These are phyloP conservation scores for Cercospora sp. DNA, from an alignment of 2,329 filamentous ascomycete genomes.

Conservation along the genomic window DNA sequence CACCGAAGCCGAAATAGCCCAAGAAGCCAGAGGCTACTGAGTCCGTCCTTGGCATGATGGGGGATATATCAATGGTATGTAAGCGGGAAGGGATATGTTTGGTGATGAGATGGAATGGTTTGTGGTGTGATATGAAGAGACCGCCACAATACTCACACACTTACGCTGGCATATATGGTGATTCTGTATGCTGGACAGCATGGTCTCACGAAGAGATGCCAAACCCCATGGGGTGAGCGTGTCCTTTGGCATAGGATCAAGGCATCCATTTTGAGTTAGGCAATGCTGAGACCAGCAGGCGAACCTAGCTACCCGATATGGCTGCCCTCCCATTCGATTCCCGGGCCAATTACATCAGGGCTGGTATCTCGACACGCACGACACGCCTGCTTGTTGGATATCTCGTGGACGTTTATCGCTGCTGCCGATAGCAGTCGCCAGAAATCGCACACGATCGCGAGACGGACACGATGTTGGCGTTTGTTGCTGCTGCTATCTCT, in stretches of 20 bases:
- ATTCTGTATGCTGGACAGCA: slow-evolving; percentile 3
- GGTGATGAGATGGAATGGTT: background rate
- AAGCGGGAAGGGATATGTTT: background rate
- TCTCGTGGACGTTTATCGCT: background rate
- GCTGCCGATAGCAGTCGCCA: slow-evolving; percentile 12
- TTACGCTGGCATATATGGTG: slow-evolving; percentile 20
- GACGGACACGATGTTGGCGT: background rate
- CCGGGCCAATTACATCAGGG: slow-evolving; percentile 6
- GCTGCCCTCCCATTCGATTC: background rate
- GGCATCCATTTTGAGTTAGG: slow-evolving; percentile 12
- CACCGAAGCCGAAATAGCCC: slow-evolving; percentile 43
- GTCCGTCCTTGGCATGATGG: slow-evolving; percentile 15
- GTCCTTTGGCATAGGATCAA: slow-evolving; percentile 15
- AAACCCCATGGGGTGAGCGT: slow-evolving; percentile 22
- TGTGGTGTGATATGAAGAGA: slow-evolving; percentile 3
- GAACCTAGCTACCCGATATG: slow-evolving; percentile 18
- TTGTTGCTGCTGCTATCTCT: slow-evolving; percentile 2
- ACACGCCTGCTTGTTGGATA: background rate
- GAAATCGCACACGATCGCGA: slow-evolving; percentile 11
- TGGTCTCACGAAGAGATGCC: slow-evolving; percentile 14
- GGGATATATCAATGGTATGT: slow-evolving; percentile 5
- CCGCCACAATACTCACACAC: background rate
- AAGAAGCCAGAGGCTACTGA: slow-evolving; percentile 19
- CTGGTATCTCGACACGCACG: slow-evolving; percentile 7
- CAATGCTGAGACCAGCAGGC: slow-evolving; percentile 12